Evolutionary conservation across 2,329 filamentous ascomycete genomes (phyloP), one percentile per base, ranked within the genome.

Genomic region (Aureobasidium pullulans): DNA sequence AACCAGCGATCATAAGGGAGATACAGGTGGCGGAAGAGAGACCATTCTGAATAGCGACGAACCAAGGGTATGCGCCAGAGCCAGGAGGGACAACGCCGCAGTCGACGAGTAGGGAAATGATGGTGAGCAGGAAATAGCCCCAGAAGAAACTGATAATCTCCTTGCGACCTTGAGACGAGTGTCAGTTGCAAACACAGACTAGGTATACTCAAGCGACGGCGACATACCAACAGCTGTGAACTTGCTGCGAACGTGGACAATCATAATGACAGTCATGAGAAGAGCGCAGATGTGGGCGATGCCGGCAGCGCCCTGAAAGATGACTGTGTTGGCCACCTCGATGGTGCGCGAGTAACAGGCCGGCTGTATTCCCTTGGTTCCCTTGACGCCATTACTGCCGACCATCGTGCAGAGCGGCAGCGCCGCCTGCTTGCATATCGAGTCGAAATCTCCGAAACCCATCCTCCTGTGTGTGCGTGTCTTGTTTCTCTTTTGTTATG

Each of bases 271-370:
- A 4, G 91, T 95, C 93, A 99, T 96, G 67, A 86, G 79, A 61
- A 99, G 79, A 13, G 93, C 90, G 60, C 88, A 78, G 66, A 99
- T 97, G 75, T 99, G 94, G 77, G 94, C 89, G 70, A 93, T 91
- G 63, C 89, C 90, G 23, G 91, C 86, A 31, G 92, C 94, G 70
- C 87, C 90, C 76, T 97, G 86, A 73, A 99, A 99, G 70, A 99
- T 99, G 77, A 97, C 93, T 42, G 94, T 99, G 77, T 99, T 99
- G 66, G 92, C 94, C 66, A 97, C 76, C 75, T 96, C 92, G 73
- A 99, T 93, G 69, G 94, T 95, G 61, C 94, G 86, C 61, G 94
- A 89, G 77, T 93, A 97, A 79, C 94, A 99, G 70, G 86, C 84
- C 60, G 94, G 85, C 72, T 96, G 87, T 65, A 96, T 94, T 66